Percentiles rank a stretch among this genome's conserved stretches.
These are phyloP conservation scores for Diaporthe sp. DNA, from an alignment of 2,329 filamentous ascomycete genomes.

Conservation along the genomic window DNA sequence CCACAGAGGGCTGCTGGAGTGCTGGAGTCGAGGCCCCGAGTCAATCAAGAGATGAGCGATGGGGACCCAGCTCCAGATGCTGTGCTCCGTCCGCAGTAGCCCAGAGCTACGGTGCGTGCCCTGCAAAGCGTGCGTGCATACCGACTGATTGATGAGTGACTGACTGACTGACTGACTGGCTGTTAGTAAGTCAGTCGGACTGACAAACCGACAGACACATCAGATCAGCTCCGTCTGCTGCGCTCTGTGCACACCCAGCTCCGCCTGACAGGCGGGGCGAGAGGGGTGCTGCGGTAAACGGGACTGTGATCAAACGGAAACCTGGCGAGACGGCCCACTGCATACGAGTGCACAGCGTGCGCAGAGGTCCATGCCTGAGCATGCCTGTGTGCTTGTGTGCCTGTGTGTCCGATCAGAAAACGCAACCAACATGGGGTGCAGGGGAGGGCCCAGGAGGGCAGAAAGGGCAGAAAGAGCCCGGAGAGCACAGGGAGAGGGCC, in stretches of 20 bases:
- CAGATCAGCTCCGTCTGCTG: conserved; percentile 22
- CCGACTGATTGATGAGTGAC: neutral
- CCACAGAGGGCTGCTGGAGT: conserved; percentile 3
- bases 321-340: conserved; percentile 33
- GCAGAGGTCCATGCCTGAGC: conserved; percentile 11
- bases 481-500: conserved; percentile 2
- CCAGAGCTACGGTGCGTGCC: conserved; percentile 22
- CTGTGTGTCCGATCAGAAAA: conserved; percentile 28
- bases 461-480: neutral
- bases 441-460: neutral
- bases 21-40: conserved; percentile 22
- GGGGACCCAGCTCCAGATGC: conserved; percentile 27
- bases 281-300: conserved; percentile 25
- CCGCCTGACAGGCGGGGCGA: conserved; percentile 36
- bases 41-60: conserved; percentile 34
- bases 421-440: conserved; percentile 20
- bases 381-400: conserved; percentile 1
- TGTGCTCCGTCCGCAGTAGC: conserved; percentile 28
- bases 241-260: conserved; percentile 24
- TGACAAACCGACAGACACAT: neutral
- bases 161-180: neutral
- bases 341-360: conserved; percentile 16
- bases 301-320: conserved; percentile 36
- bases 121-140: neutral
- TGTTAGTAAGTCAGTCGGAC: neutral